These are phyloP conservation scores for Phialemonium atrogriseum DNA, from an alignment of 2,329 filamentous ascomycete genomes.

Conservation along the genomic window DNA sequence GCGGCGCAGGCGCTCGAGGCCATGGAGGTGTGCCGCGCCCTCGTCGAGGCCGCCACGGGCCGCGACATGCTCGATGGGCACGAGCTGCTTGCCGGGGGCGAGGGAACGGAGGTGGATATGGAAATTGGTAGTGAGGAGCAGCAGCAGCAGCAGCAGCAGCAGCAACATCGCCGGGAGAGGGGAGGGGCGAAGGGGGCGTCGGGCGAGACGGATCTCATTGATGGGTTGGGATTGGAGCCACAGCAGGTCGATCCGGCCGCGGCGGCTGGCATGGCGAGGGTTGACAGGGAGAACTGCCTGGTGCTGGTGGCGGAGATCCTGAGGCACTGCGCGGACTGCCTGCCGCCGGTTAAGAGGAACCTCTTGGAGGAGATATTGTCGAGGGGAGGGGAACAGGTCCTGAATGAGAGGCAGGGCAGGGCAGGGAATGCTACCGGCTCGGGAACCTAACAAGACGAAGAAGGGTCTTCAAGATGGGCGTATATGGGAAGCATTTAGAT, in stretches of 20 bases:
- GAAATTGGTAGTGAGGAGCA: neutral
- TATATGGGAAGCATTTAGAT: too few species aligned
- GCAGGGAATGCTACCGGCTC: neutral
- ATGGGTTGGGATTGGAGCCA: slow-evolving; percentile 32
- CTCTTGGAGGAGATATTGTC: slow-evolving; percentile 41
- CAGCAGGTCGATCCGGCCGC: slow-evolving; percentile 37
- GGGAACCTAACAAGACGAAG: too few species aligned
- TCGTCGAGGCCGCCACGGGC: slow-evolving; percentile 42
- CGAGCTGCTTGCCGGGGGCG: slow-evolving; percentile 7
- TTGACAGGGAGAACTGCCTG: slow-evolving; percentile 54
- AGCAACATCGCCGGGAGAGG: neutral
- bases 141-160: neutral
- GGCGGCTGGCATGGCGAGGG: slow-evolving; percentile 34
- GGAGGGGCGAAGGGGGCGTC: slow-evolving; percentile 3
- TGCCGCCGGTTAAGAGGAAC: slow-evolving; percentile 28
- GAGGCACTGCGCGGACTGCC: slow-evolving; percentile 29
- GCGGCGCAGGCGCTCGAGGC: slow-evolving; percentile 34
- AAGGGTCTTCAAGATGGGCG: too few species aligned
- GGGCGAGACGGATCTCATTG: slow-evolving; percentile 4
- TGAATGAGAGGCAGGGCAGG: slow-evolving; percentile 13
- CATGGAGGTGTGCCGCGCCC: slow-evolving; percentile 30
- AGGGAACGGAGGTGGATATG: neutral
- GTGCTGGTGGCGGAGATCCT: slow-evolving; percentile 50
- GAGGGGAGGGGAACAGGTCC: slow-evolving; percentile 38
- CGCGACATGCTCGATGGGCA: slow-evolving; percentile 20